Conservation (phyloP, 2,329 filamentous ascomycete species). For the Ploettnerulaceae sp. region DNA sequence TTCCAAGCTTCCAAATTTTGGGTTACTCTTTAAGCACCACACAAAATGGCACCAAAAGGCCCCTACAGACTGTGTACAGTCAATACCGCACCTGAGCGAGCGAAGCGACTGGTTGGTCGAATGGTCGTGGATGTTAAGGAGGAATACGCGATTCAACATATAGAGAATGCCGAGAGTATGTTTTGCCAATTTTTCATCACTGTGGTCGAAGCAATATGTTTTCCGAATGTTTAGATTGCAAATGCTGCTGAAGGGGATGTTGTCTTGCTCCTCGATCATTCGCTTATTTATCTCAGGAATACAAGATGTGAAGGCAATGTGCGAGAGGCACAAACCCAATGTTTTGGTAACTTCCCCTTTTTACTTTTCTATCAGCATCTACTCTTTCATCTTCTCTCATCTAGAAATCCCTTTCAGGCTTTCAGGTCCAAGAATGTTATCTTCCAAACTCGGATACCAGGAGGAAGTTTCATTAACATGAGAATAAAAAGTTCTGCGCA, state of each 20-base stretch:
- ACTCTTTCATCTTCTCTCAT: not conserved
- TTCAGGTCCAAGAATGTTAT: not conserved
- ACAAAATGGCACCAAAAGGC: slow-evolving; percentile 40
- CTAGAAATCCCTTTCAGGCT: not conserved
- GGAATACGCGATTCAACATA: slow-evolving; percentile 56
- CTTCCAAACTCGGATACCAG: not conserved
- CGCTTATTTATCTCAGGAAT: slow-evolving; percentile 38
- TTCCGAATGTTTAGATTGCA: not conserved
- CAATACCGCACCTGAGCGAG: slow-evolving; percentile 62
- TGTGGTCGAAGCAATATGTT: not conserved
- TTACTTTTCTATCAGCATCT: too few relatives aligned
- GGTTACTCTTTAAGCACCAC: too few relatives aligned
- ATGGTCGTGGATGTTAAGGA: slow-evolving; percentile 58
- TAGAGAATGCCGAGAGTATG: slow-evolving; percentile 57
- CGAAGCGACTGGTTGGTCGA: slow-evolving; percentile 56
- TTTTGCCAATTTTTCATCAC: slow-evolving; percentile 10
- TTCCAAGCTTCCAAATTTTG: not conserved
- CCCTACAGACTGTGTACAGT: slow-evolving; percentile 62
- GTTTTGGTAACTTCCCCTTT: slow-evolving; percentile 46
- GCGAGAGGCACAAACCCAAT: slow-evolving; percentile 48
- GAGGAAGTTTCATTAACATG: too few relatives aligned
- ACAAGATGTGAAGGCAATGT: slow-evolving; percentile 50
- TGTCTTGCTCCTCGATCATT: not conserved
- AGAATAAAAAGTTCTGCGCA: slow-evolving; percentile 49
- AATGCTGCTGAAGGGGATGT: not conserved